Evolutionary conservation across 495 filamentous ascomycete species (phyloP).

Genomic region (Viridothelium virens): DNA sequence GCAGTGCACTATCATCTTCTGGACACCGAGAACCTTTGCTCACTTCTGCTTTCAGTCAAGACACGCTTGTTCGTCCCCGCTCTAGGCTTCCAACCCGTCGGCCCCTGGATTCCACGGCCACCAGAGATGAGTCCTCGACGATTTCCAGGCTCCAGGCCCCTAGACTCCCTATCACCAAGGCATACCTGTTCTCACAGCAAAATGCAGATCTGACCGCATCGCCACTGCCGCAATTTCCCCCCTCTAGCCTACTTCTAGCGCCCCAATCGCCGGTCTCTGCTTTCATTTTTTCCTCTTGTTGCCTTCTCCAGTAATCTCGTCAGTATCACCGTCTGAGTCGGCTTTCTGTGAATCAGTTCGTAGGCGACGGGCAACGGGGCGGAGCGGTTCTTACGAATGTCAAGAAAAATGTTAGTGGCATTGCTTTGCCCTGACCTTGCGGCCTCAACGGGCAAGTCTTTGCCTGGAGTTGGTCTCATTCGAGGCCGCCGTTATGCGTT

Average conservation of each 20-base stretch:
- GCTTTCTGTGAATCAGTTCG: not conserved
- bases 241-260: not conserved
- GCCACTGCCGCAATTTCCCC: not conserved
- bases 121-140: not conserved
- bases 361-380: not conserved
- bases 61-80: not conserved
- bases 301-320: not conserved
- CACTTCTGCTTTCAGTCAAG: not conserved
- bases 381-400: not conserved
- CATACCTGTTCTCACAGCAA: not conserved
- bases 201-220: not conserved
- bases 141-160: not conserved
- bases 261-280: not conserved
- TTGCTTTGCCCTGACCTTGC: not conserved
- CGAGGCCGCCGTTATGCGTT: not conserved
- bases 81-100: not conserved
- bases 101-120: not conserved
- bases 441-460: not conserved
- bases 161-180: not conserved
- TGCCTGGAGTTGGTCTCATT: not conserved
- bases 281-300: not conserved
- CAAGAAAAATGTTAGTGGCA: not conserved
- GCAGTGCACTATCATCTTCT: not conserved
- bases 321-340: not conserved
- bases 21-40: not conserved